Evolutionary conservation across 106 monocot species (phyloP), one percentile per base, ranked within the genome.

Genomic region (Allium sativum): DNA sequence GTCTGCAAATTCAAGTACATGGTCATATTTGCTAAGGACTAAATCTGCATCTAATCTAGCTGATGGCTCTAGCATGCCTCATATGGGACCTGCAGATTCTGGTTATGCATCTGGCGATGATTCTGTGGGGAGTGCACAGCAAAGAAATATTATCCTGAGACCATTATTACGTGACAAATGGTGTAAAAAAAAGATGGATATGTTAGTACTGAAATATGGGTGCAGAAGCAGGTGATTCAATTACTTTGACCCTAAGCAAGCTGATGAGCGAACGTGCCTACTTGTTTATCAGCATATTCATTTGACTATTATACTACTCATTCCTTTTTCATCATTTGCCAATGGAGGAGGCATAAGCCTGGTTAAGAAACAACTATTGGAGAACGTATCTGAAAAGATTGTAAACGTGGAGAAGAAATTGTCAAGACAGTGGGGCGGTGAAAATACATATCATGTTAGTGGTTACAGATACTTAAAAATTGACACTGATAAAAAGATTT

Each of bases 381-480:
- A 96, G 82, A 87, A 84, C 78, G 96, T 96, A 70, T 77, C 72
- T 44, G 69, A 91, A 46, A 87, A 88, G 82, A 82, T 98, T 69
- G 15, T 76, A 12, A 74, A 62, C 56, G 59, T 98, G 45, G 91
- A 98, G 52, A 77, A 87, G 47, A 91, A 82, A 81, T 70, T 96
- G 51, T 80, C 91, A 9, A 77, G 79, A 76, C 84, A 82, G 58
- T 98, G 91, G 91, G 80, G 91, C 68, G 96, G 96, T 62, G 96
- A 98, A 80, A 98, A 98, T 85, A 76, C 91, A 59, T 87, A 91
- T 76, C 96, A 98, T 85, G 96, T 98, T 11, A 78, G 75, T 58
- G 96, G 96, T 22, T 98, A 91, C 74, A 90, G 96, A 15, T 98
- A 98, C 52, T 70, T 98, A 56, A 58, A 87, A 7, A 61, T 98